phyloP scores from a whole-genome alignment of 2,329 filamentous ascomycete genomes.

The Curvularia hawaiiensis region DNA sequence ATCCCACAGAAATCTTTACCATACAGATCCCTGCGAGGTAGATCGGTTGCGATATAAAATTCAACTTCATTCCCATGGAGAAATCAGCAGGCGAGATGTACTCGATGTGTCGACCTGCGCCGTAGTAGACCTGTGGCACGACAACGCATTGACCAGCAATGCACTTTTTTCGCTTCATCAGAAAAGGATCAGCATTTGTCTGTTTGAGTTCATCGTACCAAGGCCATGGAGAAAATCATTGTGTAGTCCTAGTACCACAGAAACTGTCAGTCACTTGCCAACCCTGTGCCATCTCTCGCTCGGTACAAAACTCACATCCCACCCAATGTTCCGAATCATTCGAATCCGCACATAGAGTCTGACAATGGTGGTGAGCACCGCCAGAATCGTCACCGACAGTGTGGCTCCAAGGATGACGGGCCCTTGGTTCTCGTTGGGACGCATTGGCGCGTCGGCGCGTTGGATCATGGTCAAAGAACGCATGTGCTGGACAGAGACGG shows the following conservation, averaged over 20 bases:
- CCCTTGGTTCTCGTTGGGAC: conserved; percentile 34
- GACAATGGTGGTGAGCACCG: conserved; percentile 48
- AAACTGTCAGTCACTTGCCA: conserved; percentile 14
- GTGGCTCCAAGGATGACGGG: conserved; percentile 50
- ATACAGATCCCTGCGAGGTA: conserved; percentile 53
- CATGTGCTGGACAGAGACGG: neutral
- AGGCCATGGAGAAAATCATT: conserved; percentile 50
- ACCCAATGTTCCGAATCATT: conserved; percentile 57
- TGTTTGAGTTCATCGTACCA: conserved; percentile 25
- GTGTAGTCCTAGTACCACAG: conserved; percentile 45
- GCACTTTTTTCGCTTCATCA: conserved; percentile 34
- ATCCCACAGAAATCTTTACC: conserved; percentile 57
- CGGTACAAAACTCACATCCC: conserved; percentile 49
- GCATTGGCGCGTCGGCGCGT: neutral
- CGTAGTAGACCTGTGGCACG: conserved; percentile 50
- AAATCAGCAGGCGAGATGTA: conserved; percentile 49
- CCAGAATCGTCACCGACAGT: conserved; percentile 48
- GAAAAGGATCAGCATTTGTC: neutral
- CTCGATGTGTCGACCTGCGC: conserved; percentile 54
- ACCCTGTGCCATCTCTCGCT: neutral
- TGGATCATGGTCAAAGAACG: conserved; percentile 1
- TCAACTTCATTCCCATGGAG: conserved; percentile 50
- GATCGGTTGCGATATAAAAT: conserved; percentile 56
- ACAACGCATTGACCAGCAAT: conserved; percentile 50
- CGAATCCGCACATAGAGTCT: conserved; percentile 56